Base-by-base conservation (phyloP, 1,284 basidiomycete genomes). In the Meira miltonrushii region DNA sequence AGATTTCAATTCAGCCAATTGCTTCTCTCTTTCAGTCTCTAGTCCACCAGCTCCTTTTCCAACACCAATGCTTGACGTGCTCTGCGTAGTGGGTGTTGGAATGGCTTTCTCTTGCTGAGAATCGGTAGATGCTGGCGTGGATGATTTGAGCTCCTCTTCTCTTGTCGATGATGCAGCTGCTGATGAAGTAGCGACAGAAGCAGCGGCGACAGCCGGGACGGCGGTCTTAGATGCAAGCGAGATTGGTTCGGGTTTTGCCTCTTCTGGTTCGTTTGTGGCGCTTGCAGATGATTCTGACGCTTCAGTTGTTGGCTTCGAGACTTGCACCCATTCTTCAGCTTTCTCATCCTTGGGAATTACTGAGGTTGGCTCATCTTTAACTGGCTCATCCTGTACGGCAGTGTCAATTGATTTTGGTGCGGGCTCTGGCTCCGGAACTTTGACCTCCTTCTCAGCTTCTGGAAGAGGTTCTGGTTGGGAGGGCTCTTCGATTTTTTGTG, bases 21-120 rank as follows among this genome's bases (percentile, higher is more conserved):
- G 25, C n/a, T 46, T 15, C 23, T 61, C 60, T 47, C 37, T 21
- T 5, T 49, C 58, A 17, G 47, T 37, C 37, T 55, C 58, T 23
- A 40, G 25, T 15, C 54, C 54, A 15, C n/a, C 13, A 4, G 38
- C 38, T 33, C 41, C 39, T 19, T 13, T 55, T 19, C 54, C 54
- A 6, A 40, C 25, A 54, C 54, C 54, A 13, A 48, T 23, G 23
- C 46, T 48, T 23, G 46, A 17, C 17, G 46, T 48, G 25, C 21
- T 48, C 28, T 33, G 28, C 3, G 28, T 33, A 8, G 28, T 33
- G 17, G 13, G 46, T 48, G 17, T 48, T 19, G 12, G 3, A 48
- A 7, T 17, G 8, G 28, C 28, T 33, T 33, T 33, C 28, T 33
- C 28, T 8, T 33, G 28, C 28, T 33, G 28, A 33, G 28, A 33